phyloP scores from a whole-genome alignment of 1,284 basidiomycete species.

The Cutaneotrichosporon cyanovorans region DNA sequence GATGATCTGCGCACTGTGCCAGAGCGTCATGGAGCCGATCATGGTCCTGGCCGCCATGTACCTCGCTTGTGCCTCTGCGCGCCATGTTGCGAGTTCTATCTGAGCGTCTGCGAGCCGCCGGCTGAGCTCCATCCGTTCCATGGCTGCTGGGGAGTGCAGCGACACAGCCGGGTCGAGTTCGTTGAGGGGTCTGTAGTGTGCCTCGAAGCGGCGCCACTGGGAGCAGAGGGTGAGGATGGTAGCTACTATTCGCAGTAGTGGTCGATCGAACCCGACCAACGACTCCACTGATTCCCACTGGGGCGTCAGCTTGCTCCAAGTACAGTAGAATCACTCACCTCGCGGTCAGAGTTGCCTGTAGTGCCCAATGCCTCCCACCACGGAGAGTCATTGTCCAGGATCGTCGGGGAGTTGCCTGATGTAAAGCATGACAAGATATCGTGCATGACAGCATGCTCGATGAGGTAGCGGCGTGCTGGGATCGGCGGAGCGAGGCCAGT shows the following conservation, averaged over 20 bases:
- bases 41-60: slow-evolving; percentile 22
- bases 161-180: slow-evolving; percentile 14
- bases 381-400: slow-evolving; percentile 19
- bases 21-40: slow-evolving; percentile 30
- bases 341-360: slow-evolving; percentile 14
- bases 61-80: slow-evolving; percentile 13
- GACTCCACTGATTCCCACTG: slow-evolving; percentile 29
- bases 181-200: slow-evolving; percentile 16
- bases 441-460: slow-evolving; percentile 27
- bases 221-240: slow-evolving; percentile 10
- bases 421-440: slow-evolving; percentile 25
- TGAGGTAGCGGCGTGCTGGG: slow-evolving; percentile 18
- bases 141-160: slow-evolving; percentile 12
- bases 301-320: background rate
- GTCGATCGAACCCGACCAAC: slow-evolving; percentile 26
- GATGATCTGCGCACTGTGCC: slow-evolving; percentile 33
- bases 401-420: slow-evolving; percentile 18
- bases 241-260: slow-evolving; percentile 19
- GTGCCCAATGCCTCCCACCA: slow-evolving; percentile 28
- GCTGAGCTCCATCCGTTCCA: slow-evolving; percentile 14
- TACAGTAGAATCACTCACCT: slow-evolving; percentile 7
- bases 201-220: slow-evolving; percentile 15
- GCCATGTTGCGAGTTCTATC: slow-evolving; percentile 17
- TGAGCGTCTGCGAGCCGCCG: slow-evolving; percentile 13
- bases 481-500: slow-evolving; percentile 1